phyloP scores from a whole-genome alignment of 2,329 filamentous ascomycete species.

The Fonsecaea pedrosoi region DNA sequence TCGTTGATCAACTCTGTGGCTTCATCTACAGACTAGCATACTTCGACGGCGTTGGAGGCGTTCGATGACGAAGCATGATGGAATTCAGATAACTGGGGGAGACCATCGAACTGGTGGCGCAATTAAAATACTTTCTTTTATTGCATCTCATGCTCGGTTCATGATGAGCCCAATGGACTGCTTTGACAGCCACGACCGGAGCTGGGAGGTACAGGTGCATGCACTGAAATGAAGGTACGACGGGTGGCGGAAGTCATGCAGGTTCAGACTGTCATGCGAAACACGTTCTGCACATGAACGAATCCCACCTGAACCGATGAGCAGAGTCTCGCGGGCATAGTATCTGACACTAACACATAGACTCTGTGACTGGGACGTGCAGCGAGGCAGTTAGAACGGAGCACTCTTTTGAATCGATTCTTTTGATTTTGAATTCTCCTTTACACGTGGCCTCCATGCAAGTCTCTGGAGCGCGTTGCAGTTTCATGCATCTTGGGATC shows the following conservation, averaged over 20 bases:
- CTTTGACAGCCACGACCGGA: not conserved
- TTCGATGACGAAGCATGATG: conserved; percentile 3
- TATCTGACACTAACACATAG: not conserved
- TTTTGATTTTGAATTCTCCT: not conserved
- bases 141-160: not conserved
- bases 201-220: not conserved
- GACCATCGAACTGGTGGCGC: not conserved
- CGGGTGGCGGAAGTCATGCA: not conserved
- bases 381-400: not conserved
- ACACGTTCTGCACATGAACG: conserved; percentile 3
- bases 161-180: not conserved
- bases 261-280: not conserved
- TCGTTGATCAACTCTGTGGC: conserved; percentile 28
- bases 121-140: not conserved
- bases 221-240: not conserved
- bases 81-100: not conserved
- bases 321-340: not conserved
- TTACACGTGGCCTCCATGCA: not conserved
- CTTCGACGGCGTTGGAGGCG: conserved; percentile 6
- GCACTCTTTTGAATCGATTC: not conserved
- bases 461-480: not conserved
- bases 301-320: not conserved
- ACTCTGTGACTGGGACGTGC: not conserved
- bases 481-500: not conserved
- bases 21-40: conserved; percentile 3